Conservation (phyloP, 352 stramenopile species). For the Globisporangium paddicum region DNA sequence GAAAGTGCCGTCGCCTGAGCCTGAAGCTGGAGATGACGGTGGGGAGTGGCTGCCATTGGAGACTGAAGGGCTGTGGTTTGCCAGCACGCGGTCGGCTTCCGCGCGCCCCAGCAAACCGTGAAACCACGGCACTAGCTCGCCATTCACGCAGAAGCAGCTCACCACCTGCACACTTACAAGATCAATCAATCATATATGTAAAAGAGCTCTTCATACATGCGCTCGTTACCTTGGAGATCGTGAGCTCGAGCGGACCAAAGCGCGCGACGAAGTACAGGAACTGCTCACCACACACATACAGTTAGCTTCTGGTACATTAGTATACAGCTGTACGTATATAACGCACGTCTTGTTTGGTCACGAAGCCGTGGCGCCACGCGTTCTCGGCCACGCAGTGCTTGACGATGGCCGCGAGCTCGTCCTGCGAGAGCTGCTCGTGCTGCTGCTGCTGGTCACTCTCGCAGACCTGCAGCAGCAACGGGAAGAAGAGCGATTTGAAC, state of each 20-base stretch:
- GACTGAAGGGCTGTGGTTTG: not conserved
- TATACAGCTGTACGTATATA: not conserved
- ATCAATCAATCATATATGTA: not conserved
- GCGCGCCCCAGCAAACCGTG: constrained; percentile 51
- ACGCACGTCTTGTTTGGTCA: constrained; percentile 41
- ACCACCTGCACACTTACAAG: constrained; percentile 20
- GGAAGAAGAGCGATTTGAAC: constrained; percentile 47
- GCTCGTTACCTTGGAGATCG: constrained; percentile 34
- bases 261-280: constrained; percentile 60
- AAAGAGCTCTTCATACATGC: not conserved
- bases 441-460: constrained; percentile 19
- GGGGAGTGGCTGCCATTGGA: not conserved
- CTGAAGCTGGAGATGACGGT: not conserved
- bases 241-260: constrained; percentile 62
- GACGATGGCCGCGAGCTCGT: constrained; percentile 50
- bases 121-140: constrained; percentile 70
- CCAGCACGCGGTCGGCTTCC: constrained; percentile 42
- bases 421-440: constrained; percentile 33
- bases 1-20: constrained; percentile 50
- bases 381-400: constrained; percentile 46
- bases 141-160: constrained; percentile 50
- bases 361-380: constrained; percentile 35
- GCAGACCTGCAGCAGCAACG: constrained; percentile 39
- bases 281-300: constrained; percentile 18
- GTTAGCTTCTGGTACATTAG: no score